phyloP scores from a whole-genome alignment of 768 basidiomycete species.

The Dioszegia hungarica region DNA sequence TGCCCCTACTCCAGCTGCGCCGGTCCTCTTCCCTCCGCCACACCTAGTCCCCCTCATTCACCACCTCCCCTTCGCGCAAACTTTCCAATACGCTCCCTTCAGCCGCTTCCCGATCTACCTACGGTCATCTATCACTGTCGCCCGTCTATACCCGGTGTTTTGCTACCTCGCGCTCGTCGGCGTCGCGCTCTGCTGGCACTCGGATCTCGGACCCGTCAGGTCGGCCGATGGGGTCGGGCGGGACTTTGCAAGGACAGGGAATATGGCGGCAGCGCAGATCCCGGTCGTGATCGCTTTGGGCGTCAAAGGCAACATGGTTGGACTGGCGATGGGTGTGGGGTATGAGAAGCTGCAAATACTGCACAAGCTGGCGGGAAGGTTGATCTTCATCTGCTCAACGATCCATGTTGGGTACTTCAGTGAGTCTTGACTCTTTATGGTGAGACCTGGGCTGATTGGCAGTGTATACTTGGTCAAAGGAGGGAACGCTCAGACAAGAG shows the following conservation, averaged over 20 bases:
- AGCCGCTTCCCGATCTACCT: conserved; percentile 20
- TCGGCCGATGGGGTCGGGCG: conserved; percentile 25
- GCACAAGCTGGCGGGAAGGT: conserved; percentile 43
- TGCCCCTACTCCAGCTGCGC: neutral
- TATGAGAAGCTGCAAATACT: conserved; percentile 34
- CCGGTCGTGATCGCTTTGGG: conserved; percentile 42
- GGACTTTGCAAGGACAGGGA: conserved; percentile 36
- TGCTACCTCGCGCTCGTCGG: conserved; percentile 30
- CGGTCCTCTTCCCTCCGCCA: conserved; percentile 30
- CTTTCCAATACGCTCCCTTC: conserved; percentile 28
- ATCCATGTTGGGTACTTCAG: conserved; percentile 36
- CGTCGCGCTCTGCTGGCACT: conserved; percentile 34
- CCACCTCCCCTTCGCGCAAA: conserved; percentile 24
- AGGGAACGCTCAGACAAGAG: neutral
- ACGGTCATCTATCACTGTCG: conserved; percentile 26
- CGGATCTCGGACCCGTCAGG: conserved; percentile 22
- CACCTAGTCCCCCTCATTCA: conserved; percentile 23
- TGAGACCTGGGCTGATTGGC: neutral
- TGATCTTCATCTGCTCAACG: conserved; percentile 28
- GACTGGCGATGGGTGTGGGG: conserved; percentile 37
- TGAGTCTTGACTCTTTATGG: conserved; percentile 16
- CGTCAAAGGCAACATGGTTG: conserved; percentile 38
- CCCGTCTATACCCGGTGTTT: conserved; percentile 22
- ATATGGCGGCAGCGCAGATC: conserved; percentile 39
- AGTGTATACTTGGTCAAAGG: neutral